Evolutionary conservation across 179 eudicot genomes (phyloP).

Genomic region (Beta lomatogona): DNA sequence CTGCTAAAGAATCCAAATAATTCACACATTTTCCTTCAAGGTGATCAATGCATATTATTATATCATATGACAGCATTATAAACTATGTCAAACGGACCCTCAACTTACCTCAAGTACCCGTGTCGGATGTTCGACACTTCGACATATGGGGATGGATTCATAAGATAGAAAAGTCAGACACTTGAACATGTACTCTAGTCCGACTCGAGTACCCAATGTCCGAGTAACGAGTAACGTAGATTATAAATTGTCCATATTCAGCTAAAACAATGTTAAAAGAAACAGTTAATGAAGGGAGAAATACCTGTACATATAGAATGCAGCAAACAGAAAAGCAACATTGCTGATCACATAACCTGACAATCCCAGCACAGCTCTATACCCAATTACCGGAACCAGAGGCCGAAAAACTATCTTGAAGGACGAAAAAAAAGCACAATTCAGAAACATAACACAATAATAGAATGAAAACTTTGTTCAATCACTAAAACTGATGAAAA

Average conservation of each 20-base stretch:
- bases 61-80: neutral
- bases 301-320: slow-evolving; percentile 71
- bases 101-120: too few species aligned
- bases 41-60: neutral
- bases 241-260: neutral
- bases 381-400: slow-evolving; percentile 76
- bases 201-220: too few species aligned
- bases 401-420: slow-evolving; percentile 60
- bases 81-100: too few species aligned
- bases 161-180: too few species aligned
- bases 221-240: too few species aligned
- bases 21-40: neutral
- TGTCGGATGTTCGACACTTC: too few species aligned
- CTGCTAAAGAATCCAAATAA: neutral
- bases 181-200: too few species aligned
- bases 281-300: neutral
- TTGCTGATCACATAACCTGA: slow-evolving; percentile 83
- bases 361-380: slow-evolving; percentile 83
- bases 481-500: neutral
- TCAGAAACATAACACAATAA: neutral
- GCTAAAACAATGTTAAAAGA: too few species aligned
- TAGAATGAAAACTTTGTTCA: neutral
- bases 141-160: too few species aligned
- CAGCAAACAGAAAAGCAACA: slow-evolving; percentile 71
- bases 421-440: slow-evolving; percentile 4